A percentile compares a stretch with the other conserved stretches of the same genome.
phyloP scores from a whole-genome alignment of 1,284 basidiomycete genomes.

The Boletus sp. region DNA sequence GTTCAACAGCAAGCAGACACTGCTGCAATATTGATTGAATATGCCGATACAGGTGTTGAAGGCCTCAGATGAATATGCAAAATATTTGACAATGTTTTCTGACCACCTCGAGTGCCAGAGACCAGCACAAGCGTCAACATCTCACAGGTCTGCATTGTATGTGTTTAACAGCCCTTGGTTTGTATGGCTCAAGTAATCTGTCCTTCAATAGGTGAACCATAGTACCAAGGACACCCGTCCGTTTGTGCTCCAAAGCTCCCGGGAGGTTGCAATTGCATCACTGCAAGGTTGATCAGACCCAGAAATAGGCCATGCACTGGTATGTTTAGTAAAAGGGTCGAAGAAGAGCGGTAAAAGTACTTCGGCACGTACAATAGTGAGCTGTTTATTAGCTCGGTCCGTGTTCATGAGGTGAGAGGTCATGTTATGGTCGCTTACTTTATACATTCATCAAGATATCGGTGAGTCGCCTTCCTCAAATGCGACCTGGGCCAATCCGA shows the following conservation, averaged over 20 bases:
- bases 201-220: constrained; percentile 43
- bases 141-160: constrained; percentile 58
- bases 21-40: constrained; percentile 58
- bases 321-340: constrained; percentile 77
- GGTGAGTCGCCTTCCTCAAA: constrained; percentile 86
- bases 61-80: constrained; percentile 64
- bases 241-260: constrained; percentile 58
- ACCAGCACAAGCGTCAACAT: constrained; percentile 45
- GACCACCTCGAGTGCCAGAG: constrained; percentile 44
- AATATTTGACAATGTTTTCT: constrained; percentile 63
- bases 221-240: constrained; percentile 50
- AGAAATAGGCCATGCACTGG: constrained; percentile 28
- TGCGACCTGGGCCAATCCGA: constrained; percentile 95
- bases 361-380: constrained; percentile 77
- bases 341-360: constrained; percentile 93
- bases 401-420: constrained; percentile 26
- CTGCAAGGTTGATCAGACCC: constrained; percentile 13
- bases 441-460: constrained; percentile 51
- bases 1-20: constrained; percentile 26
- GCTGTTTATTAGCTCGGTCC: constrained; percentile 64
- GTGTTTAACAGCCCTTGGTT: constrained; percentile 28
- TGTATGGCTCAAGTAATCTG: not conserved
- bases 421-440: not conserved
- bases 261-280: constrained; percentile 53
- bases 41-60: constrained; percentile 60